Percentiles rank a stretch among this genome's conserved stretches.
These are phyloP conservation scores for Mortierella sp. DNA, from an alignment of 371 early-diverging fungal genomes.

Conservation along the genomic window DNA sequence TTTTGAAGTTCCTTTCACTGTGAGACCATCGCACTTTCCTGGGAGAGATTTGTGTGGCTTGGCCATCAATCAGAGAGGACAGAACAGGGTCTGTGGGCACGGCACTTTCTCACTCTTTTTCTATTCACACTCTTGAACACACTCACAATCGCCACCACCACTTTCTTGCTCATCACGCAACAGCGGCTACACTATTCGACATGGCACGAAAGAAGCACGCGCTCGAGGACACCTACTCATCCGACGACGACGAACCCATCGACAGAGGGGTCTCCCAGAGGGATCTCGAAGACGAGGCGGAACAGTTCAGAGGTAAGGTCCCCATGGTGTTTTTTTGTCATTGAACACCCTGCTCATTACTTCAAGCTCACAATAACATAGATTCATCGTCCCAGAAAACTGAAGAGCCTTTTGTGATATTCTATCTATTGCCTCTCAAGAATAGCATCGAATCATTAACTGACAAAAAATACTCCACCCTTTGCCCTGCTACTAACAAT, in stretches of 20 bases:
- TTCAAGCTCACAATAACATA: not conserved
- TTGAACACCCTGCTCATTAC: not conserved
- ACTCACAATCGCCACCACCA: not conserved
- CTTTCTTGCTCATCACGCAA: too few relatives aligned
- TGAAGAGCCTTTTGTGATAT: not conserved
- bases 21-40: too few relatives aligned
- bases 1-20: not conserved
- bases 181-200: not conserved
- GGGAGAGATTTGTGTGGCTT: too few relatives aligned
- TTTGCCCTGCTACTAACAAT: not conserved
- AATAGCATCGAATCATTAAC: slow-evolving; percentile 14
- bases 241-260: slow-evolving; percentile 36
- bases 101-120: not conserved
- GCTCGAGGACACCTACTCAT: slow-evolving; percentile 35
- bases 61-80: too few relatives aligned
- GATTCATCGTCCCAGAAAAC: not conserved
- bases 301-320: slow-evolving; percentile 39
- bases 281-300: slow-evolving; percentile 44
- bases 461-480: slow-evolving; percentile 6
- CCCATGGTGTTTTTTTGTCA: not conserved
- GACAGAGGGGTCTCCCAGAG: slow-evolving; percentile 33
- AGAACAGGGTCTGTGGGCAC: too few relatives aligned
- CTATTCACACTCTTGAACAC: not conserved
- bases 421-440: slow-evolving; percentile 3
- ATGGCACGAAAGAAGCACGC: slow-evolving; percentile 43